Evolutionary conservation across 345 rosid genomes (phyloP).

Genomic region (Eucalyptus regnans): DNA sequence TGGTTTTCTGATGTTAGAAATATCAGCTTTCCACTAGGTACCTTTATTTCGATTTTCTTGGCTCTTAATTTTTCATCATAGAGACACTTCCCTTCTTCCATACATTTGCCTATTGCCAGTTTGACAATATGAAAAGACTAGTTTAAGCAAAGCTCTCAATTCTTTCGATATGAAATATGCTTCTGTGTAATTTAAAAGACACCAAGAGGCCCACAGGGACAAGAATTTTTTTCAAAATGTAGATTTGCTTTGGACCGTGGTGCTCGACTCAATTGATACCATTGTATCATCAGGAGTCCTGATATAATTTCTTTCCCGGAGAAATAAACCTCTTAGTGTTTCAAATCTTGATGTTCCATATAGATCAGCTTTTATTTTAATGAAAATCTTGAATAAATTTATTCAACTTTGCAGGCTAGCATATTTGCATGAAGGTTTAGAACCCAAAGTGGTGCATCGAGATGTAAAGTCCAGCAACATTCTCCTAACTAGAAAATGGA

Average conservation of each 20-base stretch:
- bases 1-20: not conserved
- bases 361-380: not conserved
- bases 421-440: conserved; percentile 93
- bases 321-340: not conserved
- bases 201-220: not conserved
- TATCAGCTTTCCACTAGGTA: not conserved
- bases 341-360: not conserved
- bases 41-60: not conserved
- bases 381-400: not conserved
- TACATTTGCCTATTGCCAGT: not conserved
- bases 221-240: not conserved
- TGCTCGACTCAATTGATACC: not conserved
- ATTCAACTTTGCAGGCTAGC: conserved; percentile 44
- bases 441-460: conserved; percentile 97
- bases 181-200: not conserved
- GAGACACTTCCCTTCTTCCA: not conserved
- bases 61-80: not conserved
- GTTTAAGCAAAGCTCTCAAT: not conserved
- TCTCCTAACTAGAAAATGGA: conserved; percentile 82
- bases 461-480: conserved; percentile 96
- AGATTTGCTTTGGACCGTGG: not conserved
- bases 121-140: not conserved
- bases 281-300: not conserved
- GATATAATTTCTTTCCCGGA: not conserved
- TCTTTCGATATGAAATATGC: not conserved